Percentiles rank a stretch among this genome's conserved stretches.
Evolutionary conservation across 768 basidiomycete species (phyloP).

Genomic region (Antrodiella citrinella): DNA sequence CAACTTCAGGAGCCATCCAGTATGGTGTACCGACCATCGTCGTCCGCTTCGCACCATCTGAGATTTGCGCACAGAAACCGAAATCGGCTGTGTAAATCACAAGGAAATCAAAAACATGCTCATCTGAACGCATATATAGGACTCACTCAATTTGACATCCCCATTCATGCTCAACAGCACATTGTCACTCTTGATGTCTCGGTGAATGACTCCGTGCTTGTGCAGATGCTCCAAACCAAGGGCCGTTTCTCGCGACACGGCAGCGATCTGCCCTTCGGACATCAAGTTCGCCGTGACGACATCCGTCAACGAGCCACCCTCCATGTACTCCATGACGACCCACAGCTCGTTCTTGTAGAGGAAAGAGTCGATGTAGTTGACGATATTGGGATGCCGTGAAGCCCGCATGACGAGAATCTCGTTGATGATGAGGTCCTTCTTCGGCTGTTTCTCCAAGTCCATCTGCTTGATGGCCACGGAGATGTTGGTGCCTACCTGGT

Average conservation of each 20-base stretch:
- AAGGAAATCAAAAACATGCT: too few species aligned
- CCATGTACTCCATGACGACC: constrained; percentile 99
- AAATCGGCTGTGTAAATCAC: constrained; percentile 77
- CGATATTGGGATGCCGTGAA: constrained; percentile 95
- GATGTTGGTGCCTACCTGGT: constrained; percentile 91
- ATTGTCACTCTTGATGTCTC: constrained; percentile 99
- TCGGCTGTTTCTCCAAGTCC: constrained; percentile 99
- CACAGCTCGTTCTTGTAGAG: constrained; percentile 95
- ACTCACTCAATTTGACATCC: constrained; percentile 96
- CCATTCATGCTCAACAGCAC: constrained; percentile 87
- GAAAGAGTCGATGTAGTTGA: constrained; percentile 99
- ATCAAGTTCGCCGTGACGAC: constrained; percentile 94
- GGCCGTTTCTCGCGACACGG: constrained; percentile 86
- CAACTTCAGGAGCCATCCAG: constrained; percentile 99
- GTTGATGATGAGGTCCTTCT: constrained; percentile 99
- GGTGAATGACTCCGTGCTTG: constrained; percentile 93
- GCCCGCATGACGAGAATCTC: constrained; percentile 99
- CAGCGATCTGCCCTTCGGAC: constrained; percentile 98
- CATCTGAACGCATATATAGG: neutral
- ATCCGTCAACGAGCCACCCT: constrained; percentile 90
- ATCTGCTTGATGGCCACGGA: constrained; percentile 99
- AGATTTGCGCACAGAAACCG: constrained; percentile 97
- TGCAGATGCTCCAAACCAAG: constrained; percentile 95
- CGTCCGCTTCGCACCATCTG: constrained; percentile 86
- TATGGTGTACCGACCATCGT: constrained; percentile 99